Evolutionary conservation across 2,329 filamentous ascomycete species (phyloP), one percentile per base, ranked within the genome.

Genomic region (Leptoxyphium fumago): DNA sequence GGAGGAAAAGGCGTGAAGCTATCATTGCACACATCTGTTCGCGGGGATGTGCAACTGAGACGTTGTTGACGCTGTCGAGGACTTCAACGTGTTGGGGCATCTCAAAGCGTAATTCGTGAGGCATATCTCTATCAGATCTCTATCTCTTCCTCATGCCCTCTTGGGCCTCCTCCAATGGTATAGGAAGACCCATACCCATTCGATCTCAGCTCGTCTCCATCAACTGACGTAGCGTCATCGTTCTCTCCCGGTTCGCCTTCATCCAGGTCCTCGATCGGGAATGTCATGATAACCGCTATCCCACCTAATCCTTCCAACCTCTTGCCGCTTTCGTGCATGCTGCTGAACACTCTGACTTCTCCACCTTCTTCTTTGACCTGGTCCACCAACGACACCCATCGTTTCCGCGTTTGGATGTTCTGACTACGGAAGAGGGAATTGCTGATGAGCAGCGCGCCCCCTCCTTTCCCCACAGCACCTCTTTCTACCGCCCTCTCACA

Each of bases 261-360:
- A 29, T 88, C 80, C 49, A 94, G 84, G 39, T 93, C 68, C 52
- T 93, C 87, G 14, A 96, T 73, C 0, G 91, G 88, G 60, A 88
- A 98, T 10, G 89, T 95, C 50, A 95, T 67, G 26, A 95, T 82
- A 1, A 87, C 87, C 13, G 89, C 91, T 48, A 98, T 82, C 14
- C 87, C 84, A 1, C 91, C 88, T 47, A 96, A 62, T 10, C 80
- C 82, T 52, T 88, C 84, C 11, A 98, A 65, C 47, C 87, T 72
- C 66, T 82, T 82, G 1, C 91, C 91, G 61, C 88, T 95, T 67
- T 95, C 89, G 62, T 96, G 89, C 57, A 93, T 82, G 55, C 84
- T 88, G 62, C 89, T 96, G 26, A 96, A 65, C n/a, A 96, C 77
- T 43, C 84, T 72, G 1, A 86, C 84, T 51, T 95, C 87, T 1